Evolutionary conservation across 345 rosid genomes (phyloP), one percentile per base, ranked within the genome.

Genomic region (Lepidium sativum): DNA sequence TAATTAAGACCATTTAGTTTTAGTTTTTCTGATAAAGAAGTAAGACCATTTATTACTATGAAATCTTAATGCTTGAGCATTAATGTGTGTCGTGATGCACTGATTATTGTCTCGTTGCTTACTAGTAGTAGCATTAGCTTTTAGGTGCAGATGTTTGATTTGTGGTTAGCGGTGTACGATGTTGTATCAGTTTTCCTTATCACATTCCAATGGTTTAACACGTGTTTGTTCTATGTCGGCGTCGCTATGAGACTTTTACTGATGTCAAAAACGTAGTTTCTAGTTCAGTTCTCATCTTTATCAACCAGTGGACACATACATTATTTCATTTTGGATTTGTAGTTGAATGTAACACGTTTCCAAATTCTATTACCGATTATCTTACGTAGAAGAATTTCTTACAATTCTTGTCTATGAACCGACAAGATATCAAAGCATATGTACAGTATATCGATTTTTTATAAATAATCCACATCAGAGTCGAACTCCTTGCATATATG

Each of bases 271-370:
- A 8, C 2, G 21, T 20, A 35, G 10, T 10, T 35, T 18, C 2
- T 54, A 33, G 41, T 51, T 14, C 12, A 6, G 35, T 32, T 56
- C 7, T 1, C 12, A 54, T 55, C 60, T 35, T 20, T 4, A 38
- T 8, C 45, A 13, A 38, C 33, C 21, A 38, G 33, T 33, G 9
- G 37, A 33, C 9, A 8, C 37, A 33, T 8, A 10, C 4, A 20
- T 55, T 20, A 21, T 8, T 56, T 32, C 47, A 13, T 1, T 38
- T 29, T 18, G 18, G 9, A 37, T 11, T 18, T 37, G 9, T 33
- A 54, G 10, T 54, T 4, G 47, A 56, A 56, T 56, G 61, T 5
- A 38, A 56, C 61, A 38, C 61, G 64, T 41, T 59, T 10, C 27
- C 64, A 41, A 27, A 10, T 1, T 29, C 51, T 59, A 29, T 11